Conservation (phyloP, 192 early-diverging fungal genomes). For the Coemansia sp. region DNA sequence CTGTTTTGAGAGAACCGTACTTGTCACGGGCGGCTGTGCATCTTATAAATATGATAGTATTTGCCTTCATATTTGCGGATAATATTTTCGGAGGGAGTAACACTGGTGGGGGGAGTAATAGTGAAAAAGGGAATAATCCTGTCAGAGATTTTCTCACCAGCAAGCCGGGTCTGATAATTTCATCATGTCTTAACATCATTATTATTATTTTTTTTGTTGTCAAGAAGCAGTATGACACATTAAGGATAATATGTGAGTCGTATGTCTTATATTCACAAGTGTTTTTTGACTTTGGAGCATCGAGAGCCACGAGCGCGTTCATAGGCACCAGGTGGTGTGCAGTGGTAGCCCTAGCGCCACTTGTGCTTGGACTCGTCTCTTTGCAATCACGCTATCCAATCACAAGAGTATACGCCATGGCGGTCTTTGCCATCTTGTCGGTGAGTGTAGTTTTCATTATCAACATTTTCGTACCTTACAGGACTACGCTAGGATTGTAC, state of each 20-base stretch:
- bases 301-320: not conserved
- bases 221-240: not conserved
- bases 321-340: not conserved
- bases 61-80: not conserved
- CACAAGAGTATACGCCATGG: not conserved
- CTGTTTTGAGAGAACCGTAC: not conserved
- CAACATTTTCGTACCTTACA: not conserved
- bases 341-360: not conserved
- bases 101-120: too few relatives aligned
- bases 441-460: not conserved
- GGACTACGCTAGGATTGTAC: not conserved
- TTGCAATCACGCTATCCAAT: not conserved
- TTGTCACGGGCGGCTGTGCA: not conserved
- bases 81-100: too few relatives aligned
- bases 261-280: not conserved
- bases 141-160: not conserved
- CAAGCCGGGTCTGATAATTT: not conserved
- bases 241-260: not conserved
- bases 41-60: not conserved
- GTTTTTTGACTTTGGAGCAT: not conserved
- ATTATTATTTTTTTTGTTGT: not conserved
- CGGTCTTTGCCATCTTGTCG: not conserved
- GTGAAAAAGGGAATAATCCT: not conserved
- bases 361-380: constrained; percentile 1
- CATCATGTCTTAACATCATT: not conserved